phyloP scores from a whole-genome alignment of 2,329 filamentous ascomycete species.

The Exophiala mesophila region DNA sequence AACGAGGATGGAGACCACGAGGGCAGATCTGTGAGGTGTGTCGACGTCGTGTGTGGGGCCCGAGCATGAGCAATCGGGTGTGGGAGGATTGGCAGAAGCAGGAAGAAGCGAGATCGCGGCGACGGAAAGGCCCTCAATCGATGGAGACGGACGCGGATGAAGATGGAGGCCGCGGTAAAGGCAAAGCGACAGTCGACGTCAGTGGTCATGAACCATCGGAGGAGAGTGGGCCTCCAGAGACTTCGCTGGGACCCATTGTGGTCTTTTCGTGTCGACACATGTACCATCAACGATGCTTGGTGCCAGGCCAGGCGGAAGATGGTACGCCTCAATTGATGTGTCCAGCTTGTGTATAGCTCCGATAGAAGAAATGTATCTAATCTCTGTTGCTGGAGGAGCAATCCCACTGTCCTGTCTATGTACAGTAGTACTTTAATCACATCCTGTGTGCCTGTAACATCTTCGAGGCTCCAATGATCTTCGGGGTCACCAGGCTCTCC shows the following conservation, averaged over 20 bases:
- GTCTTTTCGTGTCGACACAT: conserved; percentile 47
- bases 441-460: no score
- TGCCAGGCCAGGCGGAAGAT: conserved; percentile 28
- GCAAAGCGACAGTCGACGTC: conserved; percentile 19
- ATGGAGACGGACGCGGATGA: conserved; percentile 12
- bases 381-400: no score
- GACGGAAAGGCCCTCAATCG: conserved; percentile 12
- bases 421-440: no score
- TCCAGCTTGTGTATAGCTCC: conserved; percentile 19
- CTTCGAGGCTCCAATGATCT: no score
- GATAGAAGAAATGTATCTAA: no score
- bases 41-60: conserved; percentile 77
- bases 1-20: conserved; percentile 82
- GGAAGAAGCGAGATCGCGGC: conserved; percentile 32
- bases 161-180: conserved; percentile 17
- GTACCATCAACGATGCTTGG: conserved; percentile 44
- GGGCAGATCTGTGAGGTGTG: conserved; percentile 87
- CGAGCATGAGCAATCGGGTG: conserved; percentile 69
- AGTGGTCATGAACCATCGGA: conserved; percentile 9
- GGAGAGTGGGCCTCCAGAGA: conserved; percentile 1
- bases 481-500: no score
- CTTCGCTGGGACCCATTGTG: conserved; percentile 33
- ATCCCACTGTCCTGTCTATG: no score
- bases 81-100: conserved; percentile 77
- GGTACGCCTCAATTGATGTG: conserved; percentile 12